Evolutionary conservation across 2,329 filamentous ascomycete species (phyloP).

Genomic region (Grosmannia clavigera): DNA sequence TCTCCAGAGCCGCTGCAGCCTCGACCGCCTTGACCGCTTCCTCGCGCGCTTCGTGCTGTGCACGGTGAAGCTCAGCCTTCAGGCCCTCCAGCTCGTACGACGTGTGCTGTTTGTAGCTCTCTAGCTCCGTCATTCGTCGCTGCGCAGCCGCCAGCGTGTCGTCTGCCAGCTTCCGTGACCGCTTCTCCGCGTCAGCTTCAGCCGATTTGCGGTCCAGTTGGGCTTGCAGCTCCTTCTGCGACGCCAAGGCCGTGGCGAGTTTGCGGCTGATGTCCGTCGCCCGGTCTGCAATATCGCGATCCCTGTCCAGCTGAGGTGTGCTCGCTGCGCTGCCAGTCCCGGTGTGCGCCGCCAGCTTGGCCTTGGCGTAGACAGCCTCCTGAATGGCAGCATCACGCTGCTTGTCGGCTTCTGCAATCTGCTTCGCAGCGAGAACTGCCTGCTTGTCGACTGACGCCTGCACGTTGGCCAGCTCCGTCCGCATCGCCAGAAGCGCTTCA

Average conservation of each 20-base stretch:
- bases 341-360: constrained; percentile 69
- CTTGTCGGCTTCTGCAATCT: constrained; percentile 87
- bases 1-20: constrained; percentile 58
- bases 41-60: constrained; percentile 67
- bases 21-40: constrained; percentile 68
- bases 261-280: constrained; percentile 67
- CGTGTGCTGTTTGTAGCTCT: constrained; percentile 71
- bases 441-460: constrained; percentile 85
- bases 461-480: constrained; percentile 76
- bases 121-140: constrained; percentile 70
- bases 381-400: constrained; percentile 90
- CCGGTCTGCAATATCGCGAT: constrained; percentile 52
- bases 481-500: constrained; percentile 86
- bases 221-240: constrained; percentile 70
- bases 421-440: constrained; percentile 69
- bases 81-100: constrained; percentile 76
- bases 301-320: constrained; percentile 46
- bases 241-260: constrained; percentile 66
- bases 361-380: constrained; percentile 90
- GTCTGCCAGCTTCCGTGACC: constrained; percentile 72
- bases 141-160: constrained; percentile 76
- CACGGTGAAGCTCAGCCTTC: constrained; percentile 71
- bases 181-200: constrained; percentile 72
- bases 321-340: constrained; percentile 48
- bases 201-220: constrained; percentile 55